Conservation (phyloP, 805 yeast species). For the Teunomyces stri region DNA sequence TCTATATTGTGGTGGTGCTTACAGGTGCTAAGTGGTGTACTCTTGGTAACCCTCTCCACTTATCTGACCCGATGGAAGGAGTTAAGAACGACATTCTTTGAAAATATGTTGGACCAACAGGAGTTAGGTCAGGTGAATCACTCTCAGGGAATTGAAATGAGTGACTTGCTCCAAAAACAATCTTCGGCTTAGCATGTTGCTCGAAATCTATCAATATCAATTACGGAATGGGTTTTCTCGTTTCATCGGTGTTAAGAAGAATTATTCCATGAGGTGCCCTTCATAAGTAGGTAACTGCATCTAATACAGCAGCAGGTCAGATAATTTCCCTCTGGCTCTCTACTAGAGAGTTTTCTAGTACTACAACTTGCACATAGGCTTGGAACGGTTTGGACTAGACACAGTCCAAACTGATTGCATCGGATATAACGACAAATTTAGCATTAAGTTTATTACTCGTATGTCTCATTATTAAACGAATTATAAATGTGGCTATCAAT, state of each 20-base stretch:
- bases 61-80: conserved; percentile 93
- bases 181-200: background rate
- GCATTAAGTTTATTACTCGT: background rate
- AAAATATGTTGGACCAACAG: conserved; percentile 64
- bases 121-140: conserved; percentile 41
- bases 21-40: conserved; percentile 63
- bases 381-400: background rate
- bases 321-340: too few species aligned
- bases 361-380: background rate
- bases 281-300: too few species aligned
- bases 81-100: conserved; percentile 83
- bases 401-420: background rate
- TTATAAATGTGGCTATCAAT: background rate
- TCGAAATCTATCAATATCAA: too few species aligned
- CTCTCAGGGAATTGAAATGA: conserved; percentile 18
- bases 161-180: conserved; percentile 8
- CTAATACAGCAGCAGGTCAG: too few species aligned
- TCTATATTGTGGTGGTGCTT: conserved; percentile 81
- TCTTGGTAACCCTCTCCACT: conserved; percentile 79
- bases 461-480: too few species aligned
- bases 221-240: too few species aligned
- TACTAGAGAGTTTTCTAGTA: too few species aligned
- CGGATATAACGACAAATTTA: background rate
- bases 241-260: background rate
- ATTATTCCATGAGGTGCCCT: too few species aligned